phyloP scores from a whole-genome alignment of 495 filamentous ascomycete species.

The Chaetomidium leptoderma region DNA sequence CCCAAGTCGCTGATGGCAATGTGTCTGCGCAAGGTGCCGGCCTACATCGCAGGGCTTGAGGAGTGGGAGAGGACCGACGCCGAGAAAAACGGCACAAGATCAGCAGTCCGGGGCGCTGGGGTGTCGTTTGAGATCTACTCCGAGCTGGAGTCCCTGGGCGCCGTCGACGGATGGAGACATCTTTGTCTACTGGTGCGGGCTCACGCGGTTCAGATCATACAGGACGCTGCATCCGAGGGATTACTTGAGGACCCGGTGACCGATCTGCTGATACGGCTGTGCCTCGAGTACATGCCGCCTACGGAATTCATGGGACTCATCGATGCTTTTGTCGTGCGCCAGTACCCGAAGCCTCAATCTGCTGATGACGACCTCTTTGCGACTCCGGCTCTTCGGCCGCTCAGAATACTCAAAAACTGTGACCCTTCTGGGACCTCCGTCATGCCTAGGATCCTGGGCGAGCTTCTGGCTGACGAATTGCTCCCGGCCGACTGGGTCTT shows the following conservation, averaged over 20 bases:
- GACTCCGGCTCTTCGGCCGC: slow-evolving; percentile 27
- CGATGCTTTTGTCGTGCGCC: slow-evolving; percentile 29
- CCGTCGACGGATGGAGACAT: slow-evolving; percentile 59
- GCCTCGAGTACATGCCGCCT: slow-evolving; percentile 32
- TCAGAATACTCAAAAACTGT: slow-evolving; percentile 28
- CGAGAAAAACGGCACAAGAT: slow-evolving; percentile 45
- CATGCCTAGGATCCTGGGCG: slow-evolving; percentile 34
- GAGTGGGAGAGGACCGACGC: slow-evolving; percentile 46
- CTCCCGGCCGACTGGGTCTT: slow-evolving; percentile 46
- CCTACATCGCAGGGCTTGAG: slow-evolving; percentile 60
- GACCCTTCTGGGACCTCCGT: slow-evolving; percentile 27
- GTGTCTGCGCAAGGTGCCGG: slow-evolving; percentile 58
- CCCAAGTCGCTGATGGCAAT: slow-evolving; percentile 58
- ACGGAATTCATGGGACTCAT: slow-evolving; percentile 43
- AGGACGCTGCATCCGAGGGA: slow-evolving; percentile 50
- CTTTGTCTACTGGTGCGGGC: slow-evolving; percentile 61
- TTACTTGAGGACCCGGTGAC: slow-evolving; percentile 39
- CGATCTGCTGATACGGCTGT: slow-evolving; percentile 41
- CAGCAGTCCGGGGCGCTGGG: slow-evolving; percentile 35
- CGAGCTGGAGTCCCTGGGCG: slow-evolving; percentile 60
- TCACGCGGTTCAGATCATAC: slow-evolving; percentile 59
- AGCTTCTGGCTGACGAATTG: slow-evolving; percentile 30
- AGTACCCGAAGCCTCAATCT: slow-evolving; percentile 36
- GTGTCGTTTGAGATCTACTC: slow-evolving; percentile 55
- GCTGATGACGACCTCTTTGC: slow-evolving; percentile 28